These are phyloP conservation scores for Zygosaccharomyces gambellarensis DNA, from an alignment of 805 yeast species.

Conservation along the genomic window DNA sequence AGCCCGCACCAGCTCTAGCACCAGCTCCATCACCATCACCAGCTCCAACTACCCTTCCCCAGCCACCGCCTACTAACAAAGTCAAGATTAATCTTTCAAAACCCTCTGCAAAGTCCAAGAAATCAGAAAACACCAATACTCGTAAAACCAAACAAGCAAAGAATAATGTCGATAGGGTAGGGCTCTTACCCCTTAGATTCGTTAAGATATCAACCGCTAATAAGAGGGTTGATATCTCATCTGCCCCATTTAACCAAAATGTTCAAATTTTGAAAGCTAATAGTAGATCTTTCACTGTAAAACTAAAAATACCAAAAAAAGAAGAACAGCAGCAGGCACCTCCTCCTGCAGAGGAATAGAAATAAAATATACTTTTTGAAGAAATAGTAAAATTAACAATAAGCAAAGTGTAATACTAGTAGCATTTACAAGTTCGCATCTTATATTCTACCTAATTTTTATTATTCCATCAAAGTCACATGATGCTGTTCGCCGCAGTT, in stretches of 20 bases:
- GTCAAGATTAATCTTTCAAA: slow-evolving; percentile 9
- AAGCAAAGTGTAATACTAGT: not conserved
- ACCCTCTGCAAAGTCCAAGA: slow-evolving; percentile 8
- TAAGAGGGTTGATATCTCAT: slow-evolving; percentile 39
- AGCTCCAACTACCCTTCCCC: not conserved
- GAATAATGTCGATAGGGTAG: slow-evolving; percentile 23
- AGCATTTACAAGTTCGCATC: not conserved
- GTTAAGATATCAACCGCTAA: slow-evolving; percentile 38
- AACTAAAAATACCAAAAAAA: slow-evolving; percentile 17
- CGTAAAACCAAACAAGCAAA: slow-evolving; percentile 14
- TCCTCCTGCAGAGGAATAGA: not conserved
- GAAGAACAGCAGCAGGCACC: not conserved
- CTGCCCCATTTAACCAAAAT: slow-evolving; percentile 38
- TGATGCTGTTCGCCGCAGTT: not conserved
- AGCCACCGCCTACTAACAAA: slow-evolving; percentile 8
- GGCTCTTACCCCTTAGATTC: slow-evolving; percentile 37
- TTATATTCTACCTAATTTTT: not conserved
- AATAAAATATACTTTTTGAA: not conserved
- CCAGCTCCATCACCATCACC: not conserved
- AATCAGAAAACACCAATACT: not conserved
- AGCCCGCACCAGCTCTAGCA: not conserved
- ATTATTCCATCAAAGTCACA: not conserved
- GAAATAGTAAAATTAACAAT: not conserved
- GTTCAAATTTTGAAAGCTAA: slow-evolving; percentile 30
- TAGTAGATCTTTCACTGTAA: slow-evolving; percentile 28